Conservation (phyloP, 108 stramenopile species). For the Parmales sp. region DNA sequence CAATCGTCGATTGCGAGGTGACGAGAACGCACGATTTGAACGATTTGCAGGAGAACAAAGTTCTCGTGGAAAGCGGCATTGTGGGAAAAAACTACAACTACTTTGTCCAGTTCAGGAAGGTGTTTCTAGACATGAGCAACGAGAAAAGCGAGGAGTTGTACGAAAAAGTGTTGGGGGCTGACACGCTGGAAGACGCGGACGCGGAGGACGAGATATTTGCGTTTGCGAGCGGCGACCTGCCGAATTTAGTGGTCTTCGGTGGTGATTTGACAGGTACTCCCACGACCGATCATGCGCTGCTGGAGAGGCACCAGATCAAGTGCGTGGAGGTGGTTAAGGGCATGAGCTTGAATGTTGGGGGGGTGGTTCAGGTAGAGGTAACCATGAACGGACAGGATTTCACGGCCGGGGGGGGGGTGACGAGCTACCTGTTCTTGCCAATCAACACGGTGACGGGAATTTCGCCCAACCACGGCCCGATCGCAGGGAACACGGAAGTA, state of each 20-base stretch:
- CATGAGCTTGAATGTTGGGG: constrained; percentile 30
- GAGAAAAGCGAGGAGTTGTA: constrained; percentile 5
- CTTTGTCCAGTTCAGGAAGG: constrained; percentile 27
- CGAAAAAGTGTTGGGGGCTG: not conserved
- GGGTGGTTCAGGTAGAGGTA: constrained; percentile 42
- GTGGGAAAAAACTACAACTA: constrained; percentile 27
- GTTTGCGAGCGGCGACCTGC: constrained; percentile 19
- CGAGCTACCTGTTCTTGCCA: constrained; percentile 39
- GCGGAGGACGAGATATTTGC: not conserved
- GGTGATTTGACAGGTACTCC: constrained; percentile 19
- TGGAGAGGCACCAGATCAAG: constrained; percentile 18
- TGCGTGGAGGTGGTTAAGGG: constrained; percentile 35
- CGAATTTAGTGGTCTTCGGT: constrained; percentile 16
- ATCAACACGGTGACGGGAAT: constrained; percentile 33
- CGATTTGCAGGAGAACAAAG: constrained; percentile 26
- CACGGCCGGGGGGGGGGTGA: constrained; percentile 16
- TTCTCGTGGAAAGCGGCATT: constrained; percentile 23
- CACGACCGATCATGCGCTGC: constrained; percentile 17
- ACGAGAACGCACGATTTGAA: constrained; percentile 23
- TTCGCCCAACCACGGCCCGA: constrained; percentile 43
- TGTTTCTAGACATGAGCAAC: constrained; percentile 11
- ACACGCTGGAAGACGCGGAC: not conserved
- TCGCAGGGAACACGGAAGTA: constrained; percentile 45
- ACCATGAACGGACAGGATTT: constrained; percentile 53
- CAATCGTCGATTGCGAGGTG: constrained; percentile 23